phyloP scores from a whole-genome alignment of 1,139 yeast genomes.

The Yamadazyma sp. region DNA sequence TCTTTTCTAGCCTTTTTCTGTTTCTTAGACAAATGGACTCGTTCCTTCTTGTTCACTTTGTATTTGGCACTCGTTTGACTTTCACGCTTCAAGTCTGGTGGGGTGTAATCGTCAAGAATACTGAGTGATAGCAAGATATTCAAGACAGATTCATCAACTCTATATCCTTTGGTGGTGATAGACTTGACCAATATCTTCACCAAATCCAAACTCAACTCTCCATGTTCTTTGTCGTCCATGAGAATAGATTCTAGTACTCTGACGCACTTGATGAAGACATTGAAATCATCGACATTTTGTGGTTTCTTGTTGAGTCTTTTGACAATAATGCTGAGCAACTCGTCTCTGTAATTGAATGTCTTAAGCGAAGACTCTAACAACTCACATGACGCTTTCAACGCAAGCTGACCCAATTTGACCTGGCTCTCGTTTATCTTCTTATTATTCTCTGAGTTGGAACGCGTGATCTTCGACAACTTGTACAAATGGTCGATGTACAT shows the following conservation, averaged over 20 bases:
- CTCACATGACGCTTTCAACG: conserved; percentile 80
- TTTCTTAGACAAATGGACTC: conserved; percentile 85
- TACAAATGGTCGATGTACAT: conserved; percentile 62
- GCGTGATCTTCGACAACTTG: conserved; percentile 38
- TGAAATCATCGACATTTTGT: conserved; percentile 43
- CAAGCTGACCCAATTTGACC: conserved; percentile 53
- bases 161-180: conserved; percentile 69
- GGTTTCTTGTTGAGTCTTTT: conserved; percentile 64
- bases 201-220: conserved; percentile 76
- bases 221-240: conserved; percentile 69
- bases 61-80: conserved; percentile 42
- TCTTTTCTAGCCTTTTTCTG: conserved; percentile 87
- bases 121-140: conserved; percentile 73
- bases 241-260: conserved; percentile 65
- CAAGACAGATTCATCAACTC: conserved; percentile 81
- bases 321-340: conserved; percentile 64
- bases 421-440: conserved; percentile 37
- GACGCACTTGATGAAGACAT: conserved; percentile 59
- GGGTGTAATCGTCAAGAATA: conserved; percentile 78
- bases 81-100: conserved; percentile 31
- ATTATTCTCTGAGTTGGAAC: conserved; percentile 40
- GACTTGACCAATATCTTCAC: conserved; percentile 67
- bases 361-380: conserved; percentile 61
- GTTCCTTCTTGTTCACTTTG: conserved; percentile 75
- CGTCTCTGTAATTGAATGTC: conserved; percentile 78